phyloP scores from a whole-genome alignment of 805 yeast genomes.

The Jamesozyma jinghongensis region DNA sequence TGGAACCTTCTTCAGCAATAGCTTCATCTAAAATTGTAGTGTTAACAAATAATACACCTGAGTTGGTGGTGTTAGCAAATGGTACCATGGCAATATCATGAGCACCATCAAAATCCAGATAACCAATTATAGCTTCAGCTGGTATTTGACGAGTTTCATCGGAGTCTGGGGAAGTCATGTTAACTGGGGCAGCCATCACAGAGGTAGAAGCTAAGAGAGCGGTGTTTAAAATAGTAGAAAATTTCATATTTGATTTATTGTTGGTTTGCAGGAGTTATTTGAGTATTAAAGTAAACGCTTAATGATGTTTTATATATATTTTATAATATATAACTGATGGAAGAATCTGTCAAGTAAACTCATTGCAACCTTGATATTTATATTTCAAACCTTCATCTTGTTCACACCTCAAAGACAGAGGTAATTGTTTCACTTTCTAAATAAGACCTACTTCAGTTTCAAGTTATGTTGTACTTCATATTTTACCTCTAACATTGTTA shows the following conservation, averaged over 20 bases:
- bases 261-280: not conserved
- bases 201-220: conserved; percentile 8
- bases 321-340: not conserved
- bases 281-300: not conserved
- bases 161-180: conserved; percentile 7
- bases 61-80: conserved; percentile 21
- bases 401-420: too few species aligned
- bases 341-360: too few species aligned
- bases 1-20: conserved; percentile 5
- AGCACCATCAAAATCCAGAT: conserved; percentile 22
- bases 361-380: too few species aligned
- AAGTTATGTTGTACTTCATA: too few species aligned
- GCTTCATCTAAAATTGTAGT: conserved; percentile 26
- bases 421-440: too few species aligned
- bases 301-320: not conserved
- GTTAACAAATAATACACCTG: conserved; percentile 26
- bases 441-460: too few species aligned
- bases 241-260: conserved; percentile 13
- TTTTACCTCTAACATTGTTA: too few species aligned
- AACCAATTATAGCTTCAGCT: conserved; percentile 26
- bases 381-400: too few species aligned
- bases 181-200: conserved; percentile 20
- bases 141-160: conserved; percentile 13
- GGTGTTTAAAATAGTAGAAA: conserved; percentile 12
- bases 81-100: conserved; percentile 25